A percentile compares a stretch with the other conserved stretches of the same genome.
phyloP scores from a whole-genome alignment of 2,329 filamentous ascomycete species.

The Microdochium trichocladiopsis region DNA sequence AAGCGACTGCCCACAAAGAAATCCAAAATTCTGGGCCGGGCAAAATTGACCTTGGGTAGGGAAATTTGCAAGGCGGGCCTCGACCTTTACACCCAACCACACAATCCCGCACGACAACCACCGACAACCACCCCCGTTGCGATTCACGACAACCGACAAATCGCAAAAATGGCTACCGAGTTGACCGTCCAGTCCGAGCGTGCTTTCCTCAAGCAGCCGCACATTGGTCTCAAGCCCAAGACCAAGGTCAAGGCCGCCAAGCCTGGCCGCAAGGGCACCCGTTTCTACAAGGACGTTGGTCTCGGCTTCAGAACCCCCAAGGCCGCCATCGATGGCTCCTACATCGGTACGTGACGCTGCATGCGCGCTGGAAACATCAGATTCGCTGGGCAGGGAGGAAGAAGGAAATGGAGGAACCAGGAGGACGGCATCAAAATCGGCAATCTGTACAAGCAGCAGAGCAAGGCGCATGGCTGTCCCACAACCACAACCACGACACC shows the following conservation, averaged over 20 bases:
- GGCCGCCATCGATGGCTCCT: conserved; percentile 96
- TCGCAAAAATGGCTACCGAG: conserved; percentile 87
- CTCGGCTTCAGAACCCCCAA: conserved; percentile 98
- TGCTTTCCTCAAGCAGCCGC: conserved; percentile 99
- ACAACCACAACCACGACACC: too few relatives aligned
- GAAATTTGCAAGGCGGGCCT: conserved; percentile 7
- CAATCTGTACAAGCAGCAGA: too few relatives aligned
- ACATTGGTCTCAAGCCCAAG: conserved; percentile 99
- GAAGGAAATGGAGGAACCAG: background rate
- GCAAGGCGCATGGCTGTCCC: too few relatives aligned
- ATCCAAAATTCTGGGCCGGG: background rate
- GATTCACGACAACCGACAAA: conserved; percentile 28
- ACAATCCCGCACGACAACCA: conserved; percentile 24
- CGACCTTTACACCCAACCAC: conserved; percentile 12
- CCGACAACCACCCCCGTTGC: conserved; percentile 30
- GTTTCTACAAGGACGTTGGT: conserved; percentile 98
- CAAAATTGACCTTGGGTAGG: background rate
- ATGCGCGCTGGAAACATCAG: background rate
- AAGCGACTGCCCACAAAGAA: conserved; percentile 1
- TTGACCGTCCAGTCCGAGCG: conserved; percentile 99
- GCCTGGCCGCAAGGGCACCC: conserved; percentile 61
- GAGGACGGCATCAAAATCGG: background rate
- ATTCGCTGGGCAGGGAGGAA: background rate
- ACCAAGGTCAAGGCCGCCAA: conserved; percentile 75
- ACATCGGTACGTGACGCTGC: conserved; percentile 76